Conservation (phyloP, 768 basidiomycete genomes). For the Suillus decipiens region DNA sequence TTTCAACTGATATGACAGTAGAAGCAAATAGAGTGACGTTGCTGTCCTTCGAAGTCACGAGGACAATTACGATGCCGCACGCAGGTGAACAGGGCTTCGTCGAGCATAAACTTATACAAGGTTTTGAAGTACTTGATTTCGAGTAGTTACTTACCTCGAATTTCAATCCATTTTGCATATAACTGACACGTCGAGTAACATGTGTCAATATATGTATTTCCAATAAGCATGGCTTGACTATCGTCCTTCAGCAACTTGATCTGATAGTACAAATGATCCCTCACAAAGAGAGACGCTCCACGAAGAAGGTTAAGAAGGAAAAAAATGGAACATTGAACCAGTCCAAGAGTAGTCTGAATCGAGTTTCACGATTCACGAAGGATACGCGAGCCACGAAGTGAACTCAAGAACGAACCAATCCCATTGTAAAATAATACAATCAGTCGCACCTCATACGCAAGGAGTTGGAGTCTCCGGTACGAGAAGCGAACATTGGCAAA, state of each 20-base stretch:
- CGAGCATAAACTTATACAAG: neutral
- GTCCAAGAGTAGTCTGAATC: slow-evolving; percentile 1
- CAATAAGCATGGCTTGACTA: neutral
- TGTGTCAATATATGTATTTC: neutral
- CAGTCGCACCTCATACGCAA: neutral
- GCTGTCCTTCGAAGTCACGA: neutral
- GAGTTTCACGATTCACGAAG: slow-evolving; percentile 1
- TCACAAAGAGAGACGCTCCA: neutral
- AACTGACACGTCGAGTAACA: neutral
- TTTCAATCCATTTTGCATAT: neutral
- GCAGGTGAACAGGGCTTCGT: neutral
- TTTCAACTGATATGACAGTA: neutral
- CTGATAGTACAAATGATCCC: neutral
- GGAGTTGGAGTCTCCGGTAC: neutral
- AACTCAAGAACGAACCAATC: neutral
- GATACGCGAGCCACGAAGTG: slow-evolving; percentile 1
- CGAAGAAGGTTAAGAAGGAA: neutral
- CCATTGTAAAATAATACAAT: neutral
- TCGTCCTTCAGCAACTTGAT: neutral
- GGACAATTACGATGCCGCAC: neutral
- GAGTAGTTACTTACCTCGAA: neutral
- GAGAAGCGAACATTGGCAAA: neutral
- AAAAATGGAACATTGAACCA: neutral
- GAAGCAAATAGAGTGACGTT: neutral
- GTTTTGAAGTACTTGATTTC: neutral